Conservation (phyloP, 2,329 filamentous ascomycete species). For the Cercospora sp. region DNA sequence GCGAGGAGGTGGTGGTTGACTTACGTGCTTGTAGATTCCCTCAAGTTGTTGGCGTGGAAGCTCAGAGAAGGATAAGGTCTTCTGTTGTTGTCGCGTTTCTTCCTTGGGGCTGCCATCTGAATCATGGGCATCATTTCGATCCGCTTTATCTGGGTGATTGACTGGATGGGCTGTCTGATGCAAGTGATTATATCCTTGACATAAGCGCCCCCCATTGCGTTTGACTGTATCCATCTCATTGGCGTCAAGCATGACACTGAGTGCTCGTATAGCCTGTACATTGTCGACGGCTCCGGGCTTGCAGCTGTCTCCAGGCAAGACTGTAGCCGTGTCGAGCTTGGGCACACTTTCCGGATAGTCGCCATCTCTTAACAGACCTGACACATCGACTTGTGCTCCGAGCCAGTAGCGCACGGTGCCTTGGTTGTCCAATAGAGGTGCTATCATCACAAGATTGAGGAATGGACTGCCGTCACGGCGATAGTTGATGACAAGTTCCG, state of each 20-base stretch:
- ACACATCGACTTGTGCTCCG: slow-evolving; percentile 71
- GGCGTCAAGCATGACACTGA: slow-evolving; percentile 68
- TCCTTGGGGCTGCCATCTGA: slow-evolving; percentile 13
- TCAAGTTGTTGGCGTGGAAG: slow-evolving; percentile 40
- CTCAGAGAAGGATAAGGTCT: neutral
- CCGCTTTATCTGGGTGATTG: neutral
- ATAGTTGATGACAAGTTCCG: slow-evolving; percentile 72
- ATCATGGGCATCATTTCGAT: neutral
- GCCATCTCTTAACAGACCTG: slow-evolving; percentile 64
- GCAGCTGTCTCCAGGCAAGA: slow-evolving; percentile 32
- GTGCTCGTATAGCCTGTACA: slow-evolving; percentile 54
- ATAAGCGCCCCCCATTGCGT: slow-evolving; percentile 62
- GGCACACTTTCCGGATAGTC: slow-evolving; percentile 63
- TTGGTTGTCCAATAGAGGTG: slow-evolving; percentile 66
- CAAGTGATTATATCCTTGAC: slow-evolving; percentile 48
- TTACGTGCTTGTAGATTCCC: slow-evolving; percentile 59
- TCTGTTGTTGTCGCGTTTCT: neutral
- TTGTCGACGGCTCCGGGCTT: slow-evolving; percentile 21
- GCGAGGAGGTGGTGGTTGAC: slow-evolving; percentile 26
- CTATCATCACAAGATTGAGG: slow-evolving; percentile 75
- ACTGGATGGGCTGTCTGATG: slow-evolving; percentile 46
- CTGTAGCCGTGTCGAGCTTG: slow-evolving; percentile 32
- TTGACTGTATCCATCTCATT: slow-evolving; percentile 65
- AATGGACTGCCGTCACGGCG: slow-evolving; percentile 73
- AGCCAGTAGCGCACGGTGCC: slow-evolving; percentile 68